These are phyloP conservation scores for Xerocomus brunneocitrinus DNA, from an alignment of 768 basidiomycete genomes.

Conservation along the genomic window DNA sequence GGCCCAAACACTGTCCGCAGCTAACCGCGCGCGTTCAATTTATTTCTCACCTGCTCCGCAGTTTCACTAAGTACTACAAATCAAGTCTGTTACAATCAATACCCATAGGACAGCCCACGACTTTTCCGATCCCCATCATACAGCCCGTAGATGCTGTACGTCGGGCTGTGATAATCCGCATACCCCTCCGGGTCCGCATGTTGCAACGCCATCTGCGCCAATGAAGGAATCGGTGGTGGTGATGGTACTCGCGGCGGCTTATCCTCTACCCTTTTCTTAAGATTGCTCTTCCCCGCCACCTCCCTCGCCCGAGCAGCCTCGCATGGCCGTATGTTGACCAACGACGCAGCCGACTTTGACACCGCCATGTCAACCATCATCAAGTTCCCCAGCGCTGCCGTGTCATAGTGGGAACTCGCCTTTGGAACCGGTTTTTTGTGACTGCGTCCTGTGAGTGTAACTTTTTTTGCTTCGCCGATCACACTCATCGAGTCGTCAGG, in stretches of 20 bases:
- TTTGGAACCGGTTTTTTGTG: conserved; percentile 35
- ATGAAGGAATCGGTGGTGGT: conserved; percentile 66
- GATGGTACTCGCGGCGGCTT: conserved; percentile 77
- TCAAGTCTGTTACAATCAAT: conserved; percentile 13
- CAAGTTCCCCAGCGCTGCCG: conserved; percentile 51
- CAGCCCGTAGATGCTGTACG: conserved; percentile 76
- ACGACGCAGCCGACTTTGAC: conserved; percentile 32
- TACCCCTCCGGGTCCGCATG: conserved; percentile 59
- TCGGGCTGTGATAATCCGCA: conserved; percentile 69
- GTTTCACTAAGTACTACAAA: conserved; percentile 17
- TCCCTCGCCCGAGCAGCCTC: conserved; percentile 27
- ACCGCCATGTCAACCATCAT: conserved; percentile 58
- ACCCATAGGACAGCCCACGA: conserved; percentile 24
- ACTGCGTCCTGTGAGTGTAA: conserved; percentile 21
- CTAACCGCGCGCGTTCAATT: conserved; percentile 1
- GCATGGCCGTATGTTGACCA: conserved; percentile 29
- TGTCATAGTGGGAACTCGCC: conserved; percentile 16
- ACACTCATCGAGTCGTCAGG: conserved; percentile 72
- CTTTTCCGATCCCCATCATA: conserved; percentile 65
- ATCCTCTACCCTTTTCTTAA: conserved; percentile 43
- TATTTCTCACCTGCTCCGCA: conserved; percentile 17
- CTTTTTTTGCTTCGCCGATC: conserved; percentile 36
- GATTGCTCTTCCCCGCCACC: conserved; percentile 22
- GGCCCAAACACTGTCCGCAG: conserved; percentile 10
- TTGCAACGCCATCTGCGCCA: conserved; percentile 70